These are phyloP conservation scores for Marasmius fiardii DNA, from an alignment of 1,284 basidiomycete genomes.

Conservation along the genomic window DNA sequence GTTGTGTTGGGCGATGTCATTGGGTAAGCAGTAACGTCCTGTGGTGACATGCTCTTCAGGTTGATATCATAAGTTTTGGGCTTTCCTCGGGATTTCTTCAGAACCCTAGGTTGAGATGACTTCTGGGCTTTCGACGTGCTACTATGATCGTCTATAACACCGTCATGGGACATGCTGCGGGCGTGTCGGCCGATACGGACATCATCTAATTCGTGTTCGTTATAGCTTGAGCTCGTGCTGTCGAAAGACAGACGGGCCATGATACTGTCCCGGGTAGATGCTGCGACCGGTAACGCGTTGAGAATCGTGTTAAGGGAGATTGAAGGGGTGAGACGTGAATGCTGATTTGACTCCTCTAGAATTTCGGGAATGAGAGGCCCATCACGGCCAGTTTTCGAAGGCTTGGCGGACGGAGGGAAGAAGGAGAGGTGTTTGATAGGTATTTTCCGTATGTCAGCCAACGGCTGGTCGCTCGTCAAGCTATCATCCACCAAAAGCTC, in stretches of 20 bases:
- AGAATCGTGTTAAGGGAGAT: conserved; percentile 39
- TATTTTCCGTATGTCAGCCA: conserved; percentile 42
- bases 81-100: neutral
- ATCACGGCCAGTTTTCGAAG: conserved; percentile 10
- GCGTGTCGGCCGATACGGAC: conserved; percentile 21
- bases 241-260: conserved; percentile 52
- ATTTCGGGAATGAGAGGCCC: conserved; percentile 9
- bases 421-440: conserved; percentile 55
- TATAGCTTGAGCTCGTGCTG: conserved; percentile 33
- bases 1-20: conserved; percentile 16
- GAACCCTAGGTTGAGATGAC: neutral
- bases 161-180: conserved; percentile 6
- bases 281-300: conserved; percentile 42
- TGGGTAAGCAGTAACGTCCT: neutral
- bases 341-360: conserved; percentile 17
- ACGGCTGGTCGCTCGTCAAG: conserved; percentile 8
- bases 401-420: conserved; percentile 47
- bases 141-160: neutral
- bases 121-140: neutral
- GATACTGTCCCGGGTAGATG: conserved; percentile 50
- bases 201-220: conserved; percentile 43
- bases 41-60: neutral
- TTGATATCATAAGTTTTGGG: neutral
- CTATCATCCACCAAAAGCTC: neutral
- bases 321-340: conserved; percentile 19